Evolutionary conservation across 2,329 filamentous ascomycete genomes (phyloP), one percentile per base, ranked within the genome.

Genomic region (Xenosphaeropsis pyriputrescens): DNA sequence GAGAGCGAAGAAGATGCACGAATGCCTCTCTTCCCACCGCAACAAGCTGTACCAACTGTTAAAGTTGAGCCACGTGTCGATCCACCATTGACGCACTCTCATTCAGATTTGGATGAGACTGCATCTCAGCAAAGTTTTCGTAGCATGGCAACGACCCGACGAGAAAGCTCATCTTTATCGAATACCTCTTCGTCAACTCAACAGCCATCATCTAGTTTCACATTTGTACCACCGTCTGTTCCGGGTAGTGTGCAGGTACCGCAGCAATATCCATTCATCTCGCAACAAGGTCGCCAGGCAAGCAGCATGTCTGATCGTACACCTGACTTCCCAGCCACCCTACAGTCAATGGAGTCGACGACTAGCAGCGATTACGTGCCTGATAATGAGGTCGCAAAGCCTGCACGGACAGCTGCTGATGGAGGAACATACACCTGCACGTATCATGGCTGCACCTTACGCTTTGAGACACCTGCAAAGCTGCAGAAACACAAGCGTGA

Each of bases 401-500:
- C 85, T 0, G 57, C 63, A 2, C 68, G 75, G 31, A 76, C 79
- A 2, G 65, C 67, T 13, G 82, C 85, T 0, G 84, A 93, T 47
- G 72, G 78, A 15, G 89, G 89, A 11, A 94, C 88, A 0, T 98
- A 95, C 61, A 93, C 88, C 1, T 98, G 91, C 59, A 95, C 88
- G 1, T 94, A 94, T 51, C 86, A 93, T 51, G 85, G 86, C 9
- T 96, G 91, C 55, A 79, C 78, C 0, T 67, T 81, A 47, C 81
- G 91, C 38, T 98, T 98, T 53, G 85, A 93, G 48, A 85, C 85
- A 1, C 85, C 86, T 4, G 70, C 76, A 7, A 76, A 88, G 47
- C 68, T 98, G 3, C 88, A 96, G 57, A 91, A 91, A 61, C 91
- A 98, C 64, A 95, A 95, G 65, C 77, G 88, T 17, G 91, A 98